phyloP scores from a whole-genome alignment of 805 yeast genomes.

The Kazachstania viticola region DNA sequence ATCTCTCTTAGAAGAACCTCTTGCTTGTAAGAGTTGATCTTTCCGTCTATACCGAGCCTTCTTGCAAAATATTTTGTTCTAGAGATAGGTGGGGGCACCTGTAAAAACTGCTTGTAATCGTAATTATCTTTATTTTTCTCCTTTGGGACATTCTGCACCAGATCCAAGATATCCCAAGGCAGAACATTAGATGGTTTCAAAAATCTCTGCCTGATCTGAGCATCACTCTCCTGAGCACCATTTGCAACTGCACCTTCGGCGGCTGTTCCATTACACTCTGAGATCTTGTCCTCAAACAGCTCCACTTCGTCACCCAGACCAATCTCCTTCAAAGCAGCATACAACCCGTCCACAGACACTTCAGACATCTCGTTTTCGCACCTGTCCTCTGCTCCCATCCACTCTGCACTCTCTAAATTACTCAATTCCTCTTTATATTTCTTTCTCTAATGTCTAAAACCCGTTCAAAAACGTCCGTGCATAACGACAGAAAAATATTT shows the following conservation, averaged over 20 bases:
- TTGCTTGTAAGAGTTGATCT: conserved; percentile 52
- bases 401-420: too few species aligned
- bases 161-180: conserved; percentile 60
- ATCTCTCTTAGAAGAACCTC: conserved; percentile 39
- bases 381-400: too few species aligned
- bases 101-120: conserved; percentile 36
- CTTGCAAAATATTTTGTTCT: conserved; percentile 58
- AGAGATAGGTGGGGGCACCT: conserved; percentile 47
- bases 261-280: conserved; percentile 4
- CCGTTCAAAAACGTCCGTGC: too few species aligned
- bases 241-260: background rate
- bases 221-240: background rate
- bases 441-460: too few species aligned
- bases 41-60: conserved; percentile 67
- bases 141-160: conserved; percentile 48
- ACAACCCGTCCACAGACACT: conserved; percentile 13
- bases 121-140: conserved; percentile 9
- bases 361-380: conserved; percentile 1
- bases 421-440: too few species aligned
- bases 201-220: conserved; percentile 26
- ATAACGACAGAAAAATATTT: too few species aligned
- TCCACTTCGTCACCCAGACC: conserved; percentile 13
- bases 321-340: conserved; percentile 11
- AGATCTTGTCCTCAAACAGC: conserved; percentile 41
- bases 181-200: conserved; percentile 53